phyloP scores from a whole-genome alignment of 192 early-diverging fungal species.

The Chytriomyces confervae region DNA sequence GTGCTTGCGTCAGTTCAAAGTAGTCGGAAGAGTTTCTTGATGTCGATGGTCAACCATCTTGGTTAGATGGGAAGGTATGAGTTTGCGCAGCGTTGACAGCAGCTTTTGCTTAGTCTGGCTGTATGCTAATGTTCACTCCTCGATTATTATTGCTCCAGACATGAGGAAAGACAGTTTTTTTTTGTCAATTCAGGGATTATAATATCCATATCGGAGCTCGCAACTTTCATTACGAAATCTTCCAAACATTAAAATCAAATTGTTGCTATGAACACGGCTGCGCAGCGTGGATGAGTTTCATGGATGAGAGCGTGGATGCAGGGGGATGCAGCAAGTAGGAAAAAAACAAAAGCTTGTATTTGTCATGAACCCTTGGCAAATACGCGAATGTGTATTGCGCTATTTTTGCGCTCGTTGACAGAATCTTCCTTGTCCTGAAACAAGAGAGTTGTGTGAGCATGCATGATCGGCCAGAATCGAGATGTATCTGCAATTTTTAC shows the following conservation, averaged over 20 bases:
- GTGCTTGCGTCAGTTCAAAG: not conserved
- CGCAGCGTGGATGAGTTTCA: no score
- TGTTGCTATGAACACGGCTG: no score
- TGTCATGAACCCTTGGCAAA: no score
- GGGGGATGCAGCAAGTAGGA: no score
- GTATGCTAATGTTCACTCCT: no score
- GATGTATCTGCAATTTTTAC: not conserved
- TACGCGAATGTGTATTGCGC: conserved; percentile 22
- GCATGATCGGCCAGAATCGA: not conserved
- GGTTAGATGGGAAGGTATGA: not conserved
- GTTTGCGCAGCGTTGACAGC: no score
- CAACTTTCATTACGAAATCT: no score
- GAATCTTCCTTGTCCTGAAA: conserved; percentile 6
- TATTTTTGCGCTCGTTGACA: conserved; percentile 18
- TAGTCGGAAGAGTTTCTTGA: conserved; percentile 7
- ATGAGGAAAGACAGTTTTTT: not conserved
- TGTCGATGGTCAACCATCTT: not conserved
- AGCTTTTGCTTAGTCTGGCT: no score
- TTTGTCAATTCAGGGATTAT: not conserved
- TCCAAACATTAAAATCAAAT: no score
- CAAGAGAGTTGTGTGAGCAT: no score
- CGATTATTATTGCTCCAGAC: not conserved
- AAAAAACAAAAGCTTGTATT: no score
- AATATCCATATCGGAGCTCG: not conserved
- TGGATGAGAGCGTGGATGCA: no score